These are phyloP conservation scores for Bryoglossum gracile DNA, from an alignment of 495 filamentous ascomycete species.

Conservation along the genomic window DNA sequence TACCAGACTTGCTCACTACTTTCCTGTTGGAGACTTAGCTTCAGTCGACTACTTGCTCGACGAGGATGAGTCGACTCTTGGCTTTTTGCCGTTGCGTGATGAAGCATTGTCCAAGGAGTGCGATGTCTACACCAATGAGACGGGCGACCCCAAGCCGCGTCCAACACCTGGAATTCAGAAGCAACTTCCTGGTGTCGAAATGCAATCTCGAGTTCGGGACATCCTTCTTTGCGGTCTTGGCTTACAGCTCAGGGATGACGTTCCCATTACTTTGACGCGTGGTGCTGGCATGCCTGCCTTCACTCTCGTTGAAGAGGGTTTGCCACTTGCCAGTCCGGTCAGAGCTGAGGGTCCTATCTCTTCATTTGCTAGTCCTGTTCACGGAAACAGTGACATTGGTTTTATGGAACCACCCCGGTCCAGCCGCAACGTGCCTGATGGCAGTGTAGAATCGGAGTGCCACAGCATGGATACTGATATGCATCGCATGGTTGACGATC, in stretches of 20 bases:
- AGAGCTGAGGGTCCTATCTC: not conserved
- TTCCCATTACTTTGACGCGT: slow-evolving; percentile 11
- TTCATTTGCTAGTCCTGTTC: slow-evolving; percentile 2
- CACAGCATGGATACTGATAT: slow-evolving; percentile 36
- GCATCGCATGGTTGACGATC: slow-evolving; percentile 57
- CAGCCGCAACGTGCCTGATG: not conserved
- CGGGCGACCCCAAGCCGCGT: slow-evolving; percentile 43
- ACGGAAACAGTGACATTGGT: not conserved
- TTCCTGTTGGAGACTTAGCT: slow-evolving; percentile 49
- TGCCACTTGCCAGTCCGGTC: slow-evolving; percentile 3
- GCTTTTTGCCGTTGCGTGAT: slow-evolving; percentile 60
- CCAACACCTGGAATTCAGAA: slow-evolving; percentile 47
- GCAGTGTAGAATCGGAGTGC: slow-evolving; percentile 23
- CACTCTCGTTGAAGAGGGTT: slow-evolving; percentile 13
- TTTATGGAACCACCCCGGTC: not conserved
- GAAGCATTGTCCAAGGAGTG: slow-evolving; percentile 24
- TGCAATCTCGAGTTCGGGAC: slow-evolving; percentile 60
- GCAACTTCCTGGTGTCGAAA: slow-evolving; percentile 60
- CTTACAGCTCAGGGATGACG: slow-evolving; percentile 31
- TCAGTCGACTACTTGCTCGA: slow-evolving; percentile 61
- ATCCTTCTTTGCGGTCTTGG: slow-evolving; percentile 59
- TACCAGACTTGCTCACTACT: slow-evolving; percentile 55
- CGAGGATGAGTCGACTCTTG: slow-evolving; percentile 69
- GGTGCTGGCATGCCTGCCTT: slow-evolving; percentile 1
- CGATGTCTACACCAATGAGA: slow-evolving; percentile 30